Evolutionary conservation across 179 eudicot genomes (phyloP).

Genomic region (Spergularia azorica): DNA sequence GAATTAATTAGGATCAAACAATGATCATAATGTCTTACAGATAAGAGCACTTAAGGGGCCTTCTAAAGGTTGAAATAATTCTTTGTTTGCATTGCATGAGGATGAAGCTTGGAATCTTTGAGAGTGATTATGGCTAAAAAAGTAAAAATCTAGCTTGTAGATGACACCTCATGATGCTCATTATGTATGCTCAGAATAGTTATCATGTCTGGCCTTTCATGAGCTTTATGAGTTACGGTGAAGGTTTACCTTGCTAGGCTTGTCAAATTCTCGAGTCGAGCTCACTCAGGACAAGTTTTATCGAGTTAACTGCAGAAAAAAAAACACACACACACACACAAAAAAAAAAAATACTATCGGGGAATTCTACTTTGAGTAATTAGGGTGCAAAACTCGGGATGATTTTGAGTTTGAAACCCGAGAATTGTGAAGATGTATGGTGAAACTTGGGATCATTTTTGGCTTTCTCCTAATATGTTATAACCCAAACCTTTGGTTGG

Average conservation of each 20-base stretch:
- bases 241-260: background rate
- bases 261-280: background rate
- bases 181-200: background rate
- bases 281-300: too few relatives aligned
- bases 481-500: too few relatives aligned
- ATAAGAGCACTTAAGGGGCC: slow-evolving; percentile 15
- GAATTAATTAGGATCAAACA: slow-evolving; percentile 17
- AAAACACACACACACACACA: too few relatives aligned
- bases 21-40: slow-evolving; percentile 14
- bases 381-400: too few relatives aligned
- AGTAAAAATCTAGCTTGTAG: background rate
- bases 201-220: background rate
- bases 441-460: too few relatives aligned
- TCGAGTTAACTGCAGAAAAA: too few relatives aligned
- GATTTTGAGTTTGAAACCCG: too few relatives aligned
- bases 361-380: too few relatives aligned
- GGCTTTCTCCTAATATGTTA: too few relatives aligned
- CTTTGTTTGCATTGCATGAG: slow-evolving; percentile 21
- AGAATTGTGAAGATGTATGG: too few relatives aligned
- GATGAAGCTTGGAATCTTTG: slow-evolving; percentile 10
- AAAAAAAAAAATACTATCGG: too few relatives aligned
- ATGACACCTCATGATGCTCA: background rate
- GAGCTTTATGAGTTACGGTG: background rate
- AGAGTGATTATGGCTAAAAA: background rate
- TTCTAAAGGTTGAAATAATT: slow-evolving; percentile 11